Evolutionary conservation across 306 rosid genomes (phyloP).

Genomic region (Echinosophora koreensis): DNA sequence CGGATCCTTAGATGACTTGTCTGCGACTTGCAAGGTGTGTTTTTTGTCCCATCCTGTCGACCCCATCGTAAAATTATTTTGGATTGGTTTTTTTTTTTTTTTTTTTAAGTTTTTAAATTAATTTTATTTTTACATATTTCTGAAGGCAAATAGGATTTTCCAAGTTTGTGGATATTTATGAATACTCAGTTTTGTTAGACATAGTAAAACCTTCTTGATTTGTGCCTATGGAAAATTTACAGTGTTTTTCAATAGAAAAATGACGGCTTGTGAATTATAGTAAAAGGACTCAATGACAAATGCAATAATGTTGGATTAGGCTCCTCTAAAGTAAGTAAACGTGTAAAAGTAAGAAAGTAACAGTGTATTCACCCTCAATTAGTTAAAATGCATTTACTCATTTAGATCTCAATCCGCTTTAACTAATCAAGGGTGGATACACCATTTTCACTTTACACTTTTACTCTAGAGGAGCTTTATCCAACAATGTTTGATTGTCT

Average conservation of each 20-base stretch:
- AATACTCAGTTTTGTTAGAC: constrained; percentile 8
- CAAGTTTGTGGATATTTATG: constrained; percentile 3
- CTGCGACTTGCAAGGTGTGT: constrained; percentile 45
- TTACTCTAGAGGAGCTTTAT: too few species aligned
- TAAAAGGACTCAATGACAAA: constrained; percentile 22
- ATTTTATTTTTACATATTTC: neutral
- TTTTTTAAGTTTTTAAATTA: neutral
- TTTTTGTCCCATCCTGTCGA: constrained; percentile 21
- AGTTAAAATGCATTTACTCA: too few species aligned
- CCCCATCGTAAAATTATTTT: constrained; percentile 3
- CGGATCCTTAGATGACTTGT: constrained; percentile 33
- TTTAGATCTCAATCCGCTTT: too few species aligned
- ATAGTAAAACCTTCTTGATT: constrained; percentile 3
- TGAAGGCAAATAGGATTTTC: neutral
- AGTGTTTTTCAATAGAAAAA: neutral
- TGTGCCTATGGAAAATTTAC: constrained; percentile 27
- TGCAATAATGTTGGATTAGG: constrained; percentile 27
- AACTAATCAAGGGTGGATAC: too few species aligned
- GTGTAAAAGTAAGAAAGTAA: too few species aligned
- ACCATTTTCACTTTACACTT: too few species aligned
- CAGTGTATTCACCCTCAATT: too few species aligned
- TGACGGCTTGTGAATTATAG: constrained; percentile 42
- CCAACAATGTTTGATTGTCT: constrained; percentile 36
- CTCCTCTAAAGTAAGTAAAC: too few species aligned
- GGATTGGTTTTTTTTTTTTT: neutral